Conservation (phyloP, 805 yeast genomes). For the Peterozyma toletana region DNA sequence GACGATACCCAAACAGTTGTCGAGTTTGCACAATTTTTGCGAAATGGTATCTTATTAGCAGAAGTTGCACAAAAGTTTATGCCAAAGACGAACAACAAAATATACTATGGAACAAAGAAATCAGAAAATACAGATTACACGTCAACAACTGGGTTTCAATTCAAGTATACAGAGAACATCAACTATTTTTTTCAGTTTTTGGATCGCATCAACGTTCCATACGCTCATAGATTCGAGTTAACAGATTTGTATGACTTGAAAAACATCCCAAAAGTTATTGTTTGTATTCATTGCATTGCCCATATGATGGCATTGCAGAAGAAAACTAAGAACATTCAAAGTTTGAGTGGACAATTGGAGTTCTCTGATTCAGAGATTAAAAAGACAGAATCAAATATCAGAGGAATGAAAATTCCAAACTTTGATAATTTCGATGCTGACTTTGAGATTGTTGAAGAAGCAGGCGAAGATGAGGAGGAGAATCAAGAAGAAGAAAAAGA, state of each 20-base stretch:
- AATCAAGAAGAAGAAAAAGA: conserved; percentile 6
- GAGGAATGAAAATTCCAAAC: conserved; percentile 69
- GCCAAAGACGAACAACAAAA: conserved; percentile 51
- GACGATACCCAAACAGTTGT: conserved; percentile 31
- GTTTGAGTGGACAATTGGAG: conserved; percentile 52
- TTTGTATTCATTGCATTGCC: conserved; percentile 84
- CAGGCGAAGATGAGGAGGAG: conserved; percentile 4
- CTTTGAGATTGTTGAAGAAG: conserved; percentile 18
- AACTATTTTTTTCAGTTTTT: conserved; percentile 71
- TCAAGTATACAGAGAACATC: conserved; percentile 89
- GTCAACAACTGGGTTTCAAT: conserved; percentile 46
- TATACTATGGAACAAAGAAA: conserved; percentile 41
- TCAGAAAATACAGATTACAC: conserved; percentile 12
- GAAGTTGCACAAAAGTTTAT: conserved; percentile 66
- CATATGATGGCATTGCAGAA: conserved; percentile 58
- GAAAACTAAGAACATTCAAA: conserved; percentile 52
- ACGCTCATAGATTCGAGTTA: conserved; percentile 80
- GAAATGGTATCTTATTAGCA: conserved; percentile 85
- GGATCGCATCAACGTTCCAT: conserved; percentile 70
- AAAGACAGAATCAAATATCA: conserved; percentile 60
- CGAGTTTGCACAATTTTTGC: conserved; percentile 52
- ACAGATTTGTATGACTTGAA: conserved; percentile 91
- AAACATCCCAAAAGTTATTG: conserved; percentile 88
- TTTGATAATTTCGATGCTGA: conserved; percentile 41
- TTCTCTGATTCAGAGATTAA: conserved; percentile 66